Conservation (phyloP, 371 early-diverging fungal species). For the Saksenaea oblongispora region DNA sequence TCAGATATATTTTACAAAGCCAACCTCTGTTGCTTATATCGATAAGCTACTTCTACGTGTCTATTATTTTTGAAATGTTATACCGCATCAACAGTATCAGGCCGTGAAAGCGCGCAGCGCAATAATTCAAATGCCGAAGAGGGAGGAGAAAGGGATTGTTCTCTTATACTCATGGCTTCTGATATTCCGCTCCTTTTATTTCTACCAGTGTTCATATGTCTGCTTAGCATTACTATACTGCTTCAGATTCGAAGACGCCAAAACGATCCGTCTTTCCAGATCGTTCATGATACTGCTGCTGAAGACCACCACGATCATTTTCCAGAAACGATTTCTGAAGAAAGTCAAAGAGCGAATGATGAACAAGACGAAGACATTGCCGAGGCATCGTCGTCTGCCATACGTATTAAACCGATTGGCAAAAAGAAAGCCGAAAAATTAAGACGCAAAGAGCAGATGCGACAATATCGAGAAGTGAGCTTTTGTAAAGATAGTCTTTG, state of each 20-base stretch:
- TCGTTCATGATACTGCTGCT: neutral
- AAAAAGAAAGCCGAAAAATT: slow-evolving; percentile 8
- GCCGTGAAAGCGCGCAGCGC: no score
- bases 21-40: no score
- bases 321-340: neutral
- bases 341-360: neutral
- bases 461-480: slow-evolving; percentile 7
- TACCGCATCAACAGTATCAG: no score
- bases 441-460: slow-evolving; percentile 10
- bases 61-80: no score
- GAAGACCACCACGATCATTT: neutral
- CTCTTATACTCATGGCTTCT: neutral
- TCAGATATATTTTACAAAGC: no score
- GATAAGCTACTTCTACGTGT: no score
- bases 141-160: no score
- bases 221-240: neutral
- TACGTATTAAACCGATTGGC: slow-evolving; percentile 1
- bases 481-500: neutral
- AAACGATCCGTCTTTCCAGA: neutral
- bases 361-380: neutral
- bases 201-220: neutral
- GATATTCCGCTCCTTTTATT: neutral
- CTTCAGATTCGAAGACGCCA: neutral
- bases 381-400: slow-evolving; percentile 6
- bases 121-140: no score